Evolutionary conservation across 352 stramenopile species (phyloP).

Genomic region (Phytophthora quininea): DNA sequence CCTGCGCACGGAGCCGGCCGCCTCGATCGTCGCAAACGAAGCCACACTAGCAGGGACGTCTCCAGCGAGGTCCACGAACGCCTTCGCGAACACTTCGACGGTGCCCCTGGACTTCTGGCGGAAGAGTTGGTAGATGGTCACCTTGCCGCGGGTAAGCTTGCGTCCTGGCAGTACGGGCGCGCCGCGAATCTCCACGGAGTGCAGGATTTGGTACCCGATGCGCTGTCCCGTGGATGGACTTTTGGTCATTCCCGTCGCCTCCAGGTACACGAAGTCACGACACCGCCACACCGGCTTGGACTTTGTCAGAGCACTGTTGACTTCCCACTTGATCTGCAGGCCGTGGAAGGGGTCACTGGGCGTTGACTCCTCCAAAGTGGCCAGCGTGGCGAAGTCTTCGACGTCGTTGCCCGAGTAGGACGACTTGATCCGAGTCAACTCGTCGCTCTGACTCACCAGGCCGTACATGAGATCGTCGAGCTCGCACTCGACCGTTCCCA

Average conservation of each 20-base stretch:
- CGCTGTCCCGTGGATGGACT: slow-evolving; percentile 24
- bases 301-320: slow-evolving; percentile 25
- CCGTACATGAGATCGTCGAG: slow-evolving; percentile 48
- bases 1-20: slow-evolving; percentile 15
- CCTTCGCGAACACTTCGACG: slow-evolving; percentile 43
- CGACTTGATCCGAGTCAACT: slow-evolving; percentile 33
- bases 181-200: slow-evolving; percentile 48
- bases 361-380: slow-evolving; percentile 21
- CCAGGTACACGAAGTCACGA: slow-evolving; percentile 56
- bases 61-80: slow-evolving; percentile 27
- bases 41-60: slow-evolving; percentile 22
- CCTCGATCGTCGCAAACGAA: slow-evolving; percentile 22
- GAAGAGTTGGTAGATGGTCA: slow-evolving; percentile 39
- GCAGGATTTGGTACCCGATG: slow-evolving; percentile 54
- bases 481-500: slow-evolving; percentile 33
- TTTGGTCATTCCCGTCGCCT: slow-evolving; percentile 41
- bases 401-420: slow-evolving; percentile 35
- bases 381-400: slow-evolving; percentile 35
- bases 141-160: slow-evolving; percentile 36
- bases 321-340: slow-evolving; percentile 39
- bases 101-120: slow-evolving; percentile 36
- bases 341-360: slow-evolving; percentile 31
- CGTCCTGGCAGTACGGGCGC: slow-evolving; percentile 37
- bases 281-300: slow-evolving; percentile 34
- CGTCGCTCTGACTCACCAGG: slow-evolving; percentile 35